Base-by-base conservation (phyloP, 2,329 filamentous ascomycete genomes). In the Botrytis sinoallii region DNA sequence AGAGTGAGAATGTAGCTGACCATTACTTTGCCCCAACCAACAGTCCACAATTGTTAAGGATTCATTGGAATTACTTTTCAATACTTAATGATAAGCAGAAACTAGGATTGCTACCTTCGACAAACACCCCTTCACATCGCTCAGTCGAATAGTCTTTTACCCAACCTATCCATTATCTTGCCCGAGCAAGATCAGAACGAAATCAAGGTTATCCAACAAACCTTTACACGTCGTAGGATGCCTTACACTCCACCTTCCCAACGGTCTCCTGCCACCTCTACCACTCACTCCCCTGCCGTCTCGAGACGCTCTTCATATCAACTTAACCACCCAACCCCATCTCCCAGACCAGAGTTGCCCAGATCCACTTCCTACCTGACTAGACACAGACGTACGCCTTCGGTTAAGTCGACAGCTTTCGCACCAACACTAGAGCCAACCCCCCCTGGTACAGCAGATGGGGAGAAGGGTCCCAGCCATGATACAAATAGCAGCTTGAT, bases 181-280 rank as follows among this genome's bases (percentile, higher is more conserved):
- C 16, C 25, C 25, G 20, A 46, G 29, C 22, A 66, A 35, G 12
- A 46, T 12, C 32, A 35, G 63, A 48, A 65, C 12, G 63, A 46
- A 35, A 29, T 55, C 52, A 65, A 25, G 42, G 2, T 60, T 35
- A 22, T 52, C 40, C 70, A 72, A 52, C 42, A 66, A 66, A 60
- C 29, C 64, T 55, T 55, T 59, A 32, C 55, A 74, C 72, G 55
- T 74, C 74, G 71, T 75, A 75, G 88, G 85, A 96, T 96, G 93
- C 93, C 93, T 89, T 96, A 96, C 86, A 96, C 93, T 83, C 93
- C 93, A 75, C 93, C 93, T 76, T 89, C 91, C 79, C 88, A 89
- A 81, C 85, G 87, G 81, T 91, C 89, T 75, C 89, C 89, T 80
- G 85, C 89, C 78, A 85, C 87, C 75, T 90, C 89, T 79, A 85